Evolutionary conservation across 1,139 yeast genomes (phyloP).

Genomic region (Candida pseudoviswanathii): DNA sequence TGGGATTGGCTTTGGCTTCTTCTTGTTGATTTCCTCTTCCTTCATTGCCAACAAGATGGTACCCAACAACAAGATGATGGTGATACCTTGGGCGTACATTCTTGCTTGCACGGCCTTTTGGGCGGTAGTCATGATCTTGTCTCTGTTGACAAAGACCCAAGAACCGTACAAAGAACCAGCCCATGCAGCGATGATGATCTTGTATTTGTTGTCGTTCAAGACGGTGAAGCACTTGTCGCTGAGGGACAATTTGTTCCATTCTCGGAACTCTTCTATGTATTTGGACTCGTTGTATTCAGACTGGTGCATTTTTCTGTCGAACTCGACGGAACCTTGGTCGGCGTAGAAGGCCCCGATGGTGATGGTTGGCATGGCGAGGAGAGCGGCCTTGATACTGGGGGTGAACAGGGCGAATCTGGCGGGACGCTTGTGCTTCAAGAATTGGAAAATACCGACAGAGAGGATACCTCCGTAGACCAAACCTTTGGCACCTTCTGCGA

Average conservation of each 20-base stretch:
- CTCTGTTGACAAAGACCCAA: constrained; percentile 74
- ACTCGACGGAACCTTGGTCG: constrained; percentile 52
- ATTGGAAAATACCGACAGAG: constrained; percentile 37
- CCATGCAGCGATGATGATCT: constrained; percentile 79
- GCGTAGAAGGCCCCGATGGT: constrained; percentile 45
- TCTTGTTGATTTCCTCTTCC: constrained; percentile 53
- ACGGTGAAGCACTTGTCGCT: constrained; percentile 48
- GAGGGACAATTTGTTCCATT: constrained; percentile 52
- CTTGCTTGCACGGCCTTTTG: constrained; percentile 93
- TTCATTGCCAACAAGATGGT: constrained; percentile 64
- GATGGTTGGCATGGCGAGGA: constrained; percentile 45
- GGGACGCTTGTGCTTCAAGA: constrained; percentile 38
- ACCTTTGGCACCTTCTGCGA: constrained; percentile 44
- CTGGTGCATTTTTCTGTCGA: constrained; percentile 43
- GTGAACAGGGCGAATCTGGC: constrained; percentile 37
- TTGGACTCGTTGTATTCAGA: constrained; percentile 31
- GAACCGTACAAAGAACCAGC: constrained; percentile 85
- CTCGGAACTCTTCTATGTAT: constrained; percentile 48
- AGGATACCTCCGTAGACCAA: constrained; percentile 38
- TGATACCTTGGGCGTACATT: constrained; percentile 88
- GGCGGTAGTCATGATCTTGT: constrained; percentile 72
- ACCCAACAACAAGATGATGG: constrained; percentile 64
- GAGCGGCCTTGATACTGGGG: constrained; percentile 42
- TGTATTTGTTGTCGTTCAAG: constrained; percentile 66
- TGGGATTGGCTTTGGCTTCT: constrained; percentile 39